phyloP scores from a whole-genome alignment of 805 yeast species.

The Hanseniaspora hatyaiensis region DNA sequence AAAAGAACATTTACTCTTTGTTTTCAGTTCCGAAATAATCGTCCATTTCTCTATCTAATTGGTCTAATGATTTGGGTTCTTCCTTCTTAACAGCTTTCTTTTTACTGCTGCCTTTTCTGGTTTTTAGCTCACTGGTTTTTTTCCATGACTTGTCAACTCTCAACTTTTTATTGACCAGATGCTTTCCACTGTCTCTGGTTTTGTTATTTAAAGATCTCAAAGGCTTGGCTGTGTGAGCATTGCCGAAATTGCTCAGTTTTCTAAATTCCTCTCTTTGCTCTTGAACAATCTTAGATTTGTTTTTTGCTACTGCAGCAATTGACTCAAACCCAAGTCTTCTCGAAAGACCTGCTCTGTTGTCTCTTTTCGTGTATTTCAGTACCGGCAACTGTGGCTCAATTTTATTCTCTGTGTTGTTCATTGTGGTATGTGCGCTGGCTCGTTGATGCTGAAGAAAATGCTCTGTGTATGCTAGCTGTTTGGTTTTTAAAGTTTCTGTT shows the following conservation, averaged over 20 bases:
- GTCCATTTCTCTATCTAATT: conserved; percentile 27
- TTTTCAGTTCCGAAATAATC: conserved; percentile 24
- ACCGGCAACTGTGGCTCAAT: neutral
- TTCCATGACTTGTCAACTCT: conserved; percentile 4
- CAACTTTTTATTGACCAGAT: neutral
- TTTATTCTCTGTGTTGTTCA: neutral
- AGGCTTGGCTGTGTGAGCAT: neutral
- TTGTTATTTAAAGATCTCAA: neutral
- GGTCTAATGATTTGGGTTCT: conserved; percentile 20
- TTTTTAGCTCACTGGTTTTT: neutral
- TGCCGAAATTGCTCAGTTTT: neutral
- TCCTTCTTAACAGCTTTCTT: neutral
- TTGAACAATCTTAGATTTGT: conserved; percentile 9
- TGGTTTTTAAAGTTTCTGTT: too few relatives aligned
- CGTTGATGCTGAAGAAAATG: too few relatives aligned
- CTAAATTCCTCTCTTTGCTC: conserved; percentile 5
- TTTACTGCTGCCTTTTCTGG: neutral
- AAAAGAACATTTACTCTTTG: conserved; percentile 7
- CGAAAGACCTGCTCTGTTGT: conserved; percentile 9
- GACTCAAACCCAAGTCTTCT: conserved; percentile 16
- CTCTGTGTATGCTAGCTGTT: too few relatives aligned
- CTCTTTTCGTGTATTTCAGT: conserved; percentile 5
- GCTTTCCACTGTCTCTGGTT: conserved; percentile 1
- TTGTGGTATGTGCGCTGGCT: too few relatives aligned
- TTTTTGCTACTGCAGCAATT: conserved; percentile 6